These are phyloP conservation scores for Glonium stellatum DNA, from an alignment of 495 filamentous ascomycete genomes.

Conservation along the genomic window DNA sequence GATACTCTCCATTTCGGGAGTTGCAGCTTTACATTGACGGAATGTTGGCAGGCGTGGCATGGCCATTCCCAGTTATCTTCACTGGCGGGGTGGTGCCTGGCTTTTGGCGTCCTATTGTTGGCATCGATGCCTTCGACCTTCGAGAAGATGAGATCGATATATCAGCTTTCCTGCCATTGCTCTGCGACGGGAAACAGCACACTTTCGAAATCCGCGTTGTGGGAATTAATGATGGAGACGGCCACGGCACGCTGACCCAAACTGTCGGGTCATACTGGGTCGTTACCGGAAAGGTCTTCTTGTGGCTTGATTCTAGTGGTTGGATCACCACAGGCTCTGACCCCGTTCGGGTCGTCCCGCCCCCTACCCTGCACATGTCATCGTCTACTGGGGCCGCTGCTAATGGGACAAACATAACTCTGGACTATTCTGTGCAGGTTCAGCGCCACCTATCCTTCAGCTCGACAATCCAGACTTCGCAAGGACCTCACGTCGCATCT, in stretches of 20 bases:
- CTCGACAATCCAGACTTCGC: constrained; percentile 45
- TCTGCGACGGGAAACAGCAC: constrained; percentile 59
- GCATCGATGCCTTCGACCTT: constrained; percentile 78
- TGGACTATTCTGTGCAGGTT: constrained; percentile 54
- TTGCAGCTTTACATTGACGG: constrained; percentile 75
- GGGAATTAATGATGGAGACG: constrained; percentile 51
- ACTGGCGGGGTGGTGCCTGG: constrained; percentile 79
- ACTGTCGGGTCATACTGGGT: constrained; percentile 69
- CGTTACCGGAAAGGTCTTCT: constrained; percentile 74
- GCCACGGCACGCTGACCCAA: constrained; percentile 47
- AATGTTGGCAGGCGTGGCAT: constrained; percentile 66
- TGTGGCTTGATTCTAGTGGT: constrained; percentile 53
- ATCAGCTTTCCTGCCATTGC: constrained; percentile 63
- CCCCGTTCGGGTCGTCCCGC: constrained; percentile 35
- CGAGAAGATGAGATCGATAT: constrained; percentile 79
- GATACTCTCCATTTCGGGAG: constrained; percentile 74
- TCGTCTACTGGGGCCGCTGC: constrained; percentile 37
- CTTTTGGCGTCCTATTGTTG: constrained; percentile 78
- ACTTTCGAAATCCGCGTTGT: constrained; percentile 64
- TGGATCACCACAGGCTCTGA: constrained; percentile 47
- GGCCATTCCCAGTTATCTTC: constrained; percentile 84
- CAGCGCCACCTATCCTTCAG: constrained; percentile 49
- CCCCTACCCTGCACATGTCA: constrained; percentile 38
- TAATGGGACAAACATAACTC: constrained; percentile 53
- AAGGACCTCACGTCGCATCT: constrained; percentile 34